Base-by-base conservation (phyloP, 495 filamentous ascomycete species). In the Neurospora sp. region DNA sequence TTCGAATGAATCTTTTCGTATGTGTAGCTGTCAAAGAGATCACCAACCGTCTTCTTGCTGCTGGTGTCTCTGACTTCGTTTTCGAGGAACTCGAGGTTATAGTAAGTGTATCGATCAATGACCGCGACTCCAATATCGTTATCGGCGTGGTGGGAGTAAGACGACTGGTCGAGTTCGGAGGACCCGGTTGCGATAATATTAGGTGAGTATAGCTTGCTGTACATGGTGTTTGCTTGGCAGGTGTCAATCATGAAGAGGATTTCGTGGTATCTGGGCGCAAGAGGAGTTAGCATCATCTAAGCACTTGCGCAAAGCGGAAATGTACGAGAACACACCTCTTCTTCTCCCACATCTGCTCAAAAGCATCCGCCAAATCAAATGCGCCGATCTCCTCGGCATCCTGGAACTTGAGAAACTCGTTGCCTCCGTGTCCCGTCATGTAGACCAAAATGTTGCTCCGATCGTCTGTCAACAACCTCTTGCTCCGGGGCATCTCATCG, bases 341-440 rank as follows among this genome's bases (percentile, higher is more conserved):
- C 90, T 99, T 99, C 85, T 99, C 96, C 93, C 94, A 98, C 96
- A 99, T 99, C 87, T 99, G 96, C 81, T 95, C 95, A 81, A 99
- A 98, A 14, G 96, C 96, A 84, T 99, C 93, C 37, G 96, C 96
- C 70, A 99, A 83, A 85, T 99, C 96, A 82, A 95, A 98, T 0
- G 93, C 93, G 72, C 93, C 94, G 68, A 99, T 98, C 82, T 99
- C 96, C 83, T 99, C 96, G 37, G 93, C 91, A 74, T 99, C 96
- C 79, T 99, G 96, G 81, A 99, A 99, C 80, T 99, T 99, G 72
- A 99, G 82, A 79, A 99, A 99, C 81, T 97, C 94, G 78, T 98
- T 97, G n/a, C 96, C 96, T 22, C 96, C 96, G 77, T 99, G 96
- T 4, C 96, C 96, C 5, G 96, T 99, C 96, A 99, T 99, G 81